Base-by-base conservation (phyloP, 2,329 filamentous ascomycete species). In the Immersiporthe knoxdaviesiana region DNA sequence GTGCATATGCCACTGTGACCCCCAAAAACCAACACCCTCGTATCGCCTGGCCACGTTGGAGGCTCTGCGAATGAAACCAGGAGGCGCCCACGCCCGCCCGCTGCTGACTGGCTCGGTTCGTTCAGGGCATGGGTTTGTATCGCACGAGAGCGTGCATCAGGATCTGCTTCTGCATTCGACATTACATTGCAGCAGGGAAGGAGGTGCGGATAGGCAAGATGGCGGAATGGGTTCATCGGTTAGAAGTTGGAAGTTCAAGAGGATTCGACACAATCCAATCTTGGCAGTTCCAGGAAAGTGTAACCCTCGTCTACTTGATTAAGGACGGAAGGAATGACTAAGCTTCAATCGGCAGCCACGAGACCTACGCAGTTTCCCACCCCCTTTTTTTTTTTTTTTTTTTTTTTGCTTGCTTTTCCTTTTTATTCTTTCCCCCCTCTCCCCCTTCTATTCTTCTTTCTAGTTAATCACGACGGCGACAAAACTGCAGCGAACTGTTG, bases 151-250 rank as follows among this genome's bases (percentile, higher is more conserved):
- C 30, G 16, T 37, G 30, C 56, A 30, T 37, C 56, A 37, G 56
- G 56, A 37, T 59, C 56, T 59, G 54, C 54, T 37, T 68, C 47
- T 68, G 66, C 69, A 63, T 37, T 37, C 63, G 44, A 66, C 61
- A 44, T 47, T 70, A 66, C 69, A 70, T 60, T 70, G 66, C 69
- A 70, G 59, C 59, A 62, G 41, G 41, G 64, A 52, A 11, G 35
- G 27, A 61, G 30, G 30, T 47, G 60, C 44, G 62, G 35, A 44
- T 52, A 60, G 60, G 60, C 56, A 56, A 44, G 59, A 58, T 44
- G 63, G n/a, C 37, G 27, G 18, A 24, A n/a, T 50, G 3, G 56
- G 30, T 21, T 12, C 32, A 8, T 35, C 35, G 35, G 32, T 14
- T 50, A 27, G 37, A 27, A 24, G 18, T 39, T 41, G 21, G 41